phyloP scores from a whole-genome alignment of 345 rosid species.

The Lumnitzera racemosa region DNA sequence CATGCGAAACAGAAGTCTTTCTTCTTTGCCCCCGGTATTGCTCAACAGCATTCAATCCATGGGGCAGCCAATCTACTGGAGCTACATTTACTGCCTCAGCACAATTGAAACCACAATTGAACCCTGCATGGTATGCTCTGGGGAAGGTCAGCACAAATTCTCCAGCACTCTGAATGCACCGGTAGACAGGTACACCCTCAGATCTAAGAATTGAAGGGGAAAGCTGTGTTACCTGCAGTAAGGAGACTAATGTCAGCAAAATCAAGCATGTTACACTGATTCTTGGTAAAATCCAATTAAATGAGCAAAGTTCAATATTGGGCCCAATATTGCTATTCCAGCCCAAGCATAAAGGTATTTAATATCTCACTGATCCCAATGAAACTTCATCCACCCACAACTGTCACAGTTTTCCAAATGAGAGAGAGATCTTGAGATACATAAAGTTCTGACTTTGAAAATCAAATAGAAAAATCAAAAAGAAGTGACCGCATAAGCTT shows the following conservation, averaged over 20 bases:
- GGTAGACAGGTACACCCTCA: constrained; percentile 90
- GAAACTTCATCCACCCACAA: neutral
- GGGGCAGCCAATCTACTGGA: constrained; percentile 98
- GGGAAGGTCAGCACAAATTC: constrained; percentile 97
- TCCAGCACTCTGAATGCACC: constrained; percentile 88
- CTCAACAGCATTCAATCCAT: constrained; percentile 92
- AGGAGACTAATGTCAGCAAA: neutral
- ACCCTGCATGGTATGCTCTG: constrained; percentile 98
- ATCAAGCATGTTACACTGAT: neutral
- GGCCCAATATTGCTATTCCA: no score
- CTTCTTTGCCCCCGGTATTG: constrained; percentile 82
- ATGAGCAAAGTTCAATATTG: no score
- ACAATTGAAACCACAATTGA: constrained; percentile 92
- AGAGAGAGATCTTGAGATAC: neutral
- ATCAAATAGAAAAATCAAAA: neutral
- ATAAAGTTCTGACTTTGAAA: neutral
- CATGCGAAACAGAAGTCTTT: constrained; percentile 95
- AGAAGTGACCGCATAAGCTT: no score
- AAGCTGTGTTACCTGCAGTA: constrained; percentile 87
- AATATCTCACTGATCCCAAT: no score
- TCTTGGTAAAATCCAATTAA: no score
- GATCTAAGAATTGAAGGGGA: constrained; percentile 86
- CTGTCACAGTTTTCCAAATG: neutral
- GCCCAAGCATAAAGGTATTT: no score
- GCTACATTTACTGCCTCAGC: constrained; percentile 99